Evolutionary conservation across 2,329 filamentous ascomycete species (phyloP), one percentile per base, ranked within the genome.

Genomic region (Diplocarpon rosae): DNA sequence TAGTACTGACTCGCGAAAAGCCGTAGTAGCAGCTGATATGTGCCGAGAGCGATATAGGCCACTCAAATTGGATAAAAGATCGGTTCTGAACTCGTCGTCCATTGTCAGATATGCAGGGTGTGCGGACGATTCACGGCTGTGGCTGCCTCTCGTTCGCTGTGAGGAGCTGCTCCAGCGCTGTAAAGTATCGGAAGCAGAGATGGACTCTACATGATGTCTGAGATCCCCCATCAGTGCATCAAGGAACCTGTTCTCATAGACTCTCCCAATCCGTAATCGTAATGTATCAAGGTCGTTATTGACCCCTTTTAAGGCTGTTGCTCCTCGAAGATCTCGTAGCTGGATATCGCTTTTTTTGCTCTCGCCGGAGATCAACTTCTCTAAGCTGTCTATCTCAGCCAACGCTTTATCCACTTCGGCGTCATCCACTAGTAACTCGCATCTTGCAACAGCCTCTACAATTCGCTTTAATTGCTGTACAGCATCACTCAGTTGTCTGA

Each of bases 351-450:
- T 59, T 24, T 59, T 56, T 43, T 61, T 58, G 35, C 49, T 44
- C 49, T 85, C 77, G 11, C 92, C 92, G 14, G 83, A 75, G 48
- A 95, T 86, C 20, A 96, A 70, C 43, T 73, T 75, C 56, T 95
- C 89, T 4, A 95, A 69, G 3, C 75, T 70, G 52, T 89, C 84
- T 50, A 98, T 83, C 38, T 76, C 75, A 53, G 83, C 75, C 31
- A 95, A 72, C 6, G 89, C 90, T 51, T 79, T 73, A 45, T 95
- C 85, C 9, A 94, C 76, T 31, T 90, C 75, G n/a, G 87, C 88
- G 15, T 75, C 74, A 47, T 95, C 86, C 1, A 96, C 85, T 28
- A 90, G 66, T 24, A 78, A 71, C 62, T 96, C 90, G 56, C 88
- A 95, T 24, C 70, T 72, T 3, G 76, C 76, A 2, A 48, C 34